These are phyloP conservation scores for Allium sativum DNA, from an alignment of 106 monocot genomes.

Conservation along the genomic window DNA sequence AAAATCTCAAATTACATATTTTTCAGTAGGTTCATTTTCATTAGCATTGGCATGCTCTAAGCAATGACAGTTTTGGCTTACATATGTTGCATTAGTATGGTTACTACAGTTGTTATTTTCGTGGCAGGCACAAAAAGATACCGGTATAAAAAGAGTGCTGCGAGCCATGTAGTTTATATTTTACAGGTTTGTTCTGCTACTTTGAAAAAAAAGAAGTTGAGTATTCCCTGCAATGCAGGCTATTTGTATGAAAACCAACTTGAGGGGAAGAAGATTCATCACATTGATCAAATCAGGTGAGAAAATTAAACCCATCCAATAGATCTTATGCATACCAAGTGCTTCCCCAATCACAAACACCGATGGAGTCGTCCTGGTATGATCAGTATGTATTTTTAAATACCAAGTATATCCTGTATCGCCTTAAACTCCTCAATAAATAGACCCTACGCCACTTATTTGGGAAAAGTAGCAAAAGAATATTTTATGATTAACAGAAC, in stretches of 20 bases:
- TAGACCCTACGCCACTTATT: too few species aligned
- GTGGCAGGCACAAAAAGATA: constrained; percentile 49
- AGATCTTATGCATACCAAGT: too few species aligned
- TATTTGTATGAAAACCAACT: constrained; percentile 33
- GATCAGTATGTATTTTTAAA: too few species aligned
- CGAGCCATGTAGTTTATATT: constrained; percentile 56
- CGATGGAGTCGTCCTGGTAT: too few species aligned
- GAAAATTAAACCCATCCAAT: too few species aligned
- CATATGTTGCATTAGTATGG: constrained; percentile 58
- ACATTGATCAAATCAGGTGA: constrained; percentile 42
- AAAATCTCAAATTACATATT: constrained; percentile 41
- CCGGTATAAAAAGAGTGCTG: constrained; percentile 45
- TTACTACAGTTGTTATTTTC: constrained; percentile 41
- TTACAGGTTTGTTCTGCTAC: constrained; percentile 47
- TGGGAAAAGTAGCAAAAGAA: too few species aligned
- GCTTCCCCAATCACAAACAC: too few species aligned
- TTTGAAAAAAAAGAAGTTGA: constrained; percentile 30
- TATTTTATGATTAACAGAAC: too few species aligned
- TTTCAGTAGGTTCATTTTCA: constrained; percentile 70
- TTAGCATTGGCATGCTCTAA: constrained; percentile 53
- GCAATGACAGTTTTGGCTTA: constrained; percentile 62
- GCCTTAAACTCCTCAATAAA: too few species aligned
- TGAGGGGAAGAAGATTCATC: constrained; percentile 26
- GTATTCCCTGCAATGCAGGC: constrained; percentile 1
- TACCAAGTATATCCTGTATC: too few species aligned